Conservation (phyloP, 2,329 filamentous ascomycete species). For the Aspergillus piperis region DNA sequence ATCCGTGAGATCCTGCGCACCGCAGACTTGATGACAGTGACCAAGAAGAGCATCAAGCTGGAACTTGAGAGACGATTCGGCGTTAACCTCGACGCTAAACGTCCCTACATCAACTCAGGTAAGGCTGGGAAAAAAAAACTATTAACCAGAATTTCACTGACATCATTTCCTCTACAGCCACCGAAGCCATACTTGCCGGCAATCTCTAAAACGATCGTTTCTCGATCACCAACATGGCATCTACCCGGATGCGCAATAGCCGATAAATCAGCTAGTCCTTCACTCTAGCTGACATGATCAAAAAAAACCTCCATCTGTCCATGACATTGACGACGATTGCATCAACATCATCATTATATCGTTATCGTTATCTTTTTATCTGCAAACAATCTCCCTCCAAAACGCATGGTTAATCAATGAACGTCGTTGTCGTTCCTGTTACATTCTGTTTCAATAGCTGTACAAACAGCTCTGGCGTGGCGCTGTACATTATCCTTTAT, state of each 20-base stretch:
- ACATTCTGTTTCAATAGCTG: not conserved
- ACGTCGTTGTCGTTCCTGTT: not conserved
- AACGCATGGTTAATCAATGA: not conserved
- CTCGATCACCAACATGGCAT: not conserved
- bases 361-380: not conserved
- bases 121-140: conserved; percentile 41
- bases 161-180: not conserved
- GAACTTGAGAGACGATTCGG: conserved; percentile 91
- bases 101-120: conserved; percentile 93
- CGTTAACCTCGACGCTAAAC: conserved; percentile 79
- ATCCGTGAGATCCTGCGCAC: conserved; percentile 91
- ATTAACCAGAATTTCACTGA: not conserved
- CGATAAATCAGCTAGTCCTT: not conserved
- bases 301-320: not conserved
- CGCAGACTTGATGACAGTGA: conserved; percentile 94
- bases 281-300: not conserved
- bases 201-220: not conserved
- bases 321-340: not conserved
- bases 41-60: conserved; percentile 95
- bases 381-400: not conserved
- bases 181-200: conserved; percentile 9
- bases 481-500: not conserved
- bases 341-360: not conserved
- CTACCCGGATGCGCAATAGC: not conserved
- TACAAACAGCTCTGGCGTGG: not conserved